Conservation (phyloP, 257 asterid genomes). For the Salvia miltiorrhiza region DNA sequence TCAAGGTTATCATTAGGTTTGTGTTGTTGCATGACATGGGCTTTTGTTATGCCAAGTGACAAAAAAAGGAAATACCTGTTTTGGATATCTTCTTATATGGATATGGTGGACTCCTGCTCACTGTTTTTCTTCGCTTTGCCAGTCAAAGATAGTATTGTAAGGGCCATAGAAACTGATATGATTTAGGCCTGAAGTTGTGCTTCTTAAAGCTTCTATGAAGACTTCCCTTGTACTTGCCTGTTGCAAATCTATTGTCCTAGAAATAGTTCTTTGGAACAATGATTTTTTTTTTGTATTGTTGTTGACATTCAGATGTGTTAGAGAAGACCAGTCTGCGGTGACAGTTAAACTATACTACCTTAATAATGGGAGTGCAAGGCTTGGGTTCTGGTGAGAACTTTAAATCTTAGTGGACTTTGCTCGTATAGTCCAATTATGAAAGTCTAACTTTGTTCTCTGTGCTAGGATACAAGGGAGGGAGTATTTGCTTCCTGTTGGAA, state of each 20-base stretch:
- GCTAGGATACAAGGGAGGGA: slow-evolving; percentile 96
- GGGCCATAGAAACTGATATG: not conserved
- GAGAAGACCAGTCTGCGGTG: slow-evolving; percentile 87
- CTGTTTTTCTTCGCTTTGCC: slow-evolving; percentile 13
- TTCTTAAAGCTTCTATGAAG: slow-evolving; percentile 8
- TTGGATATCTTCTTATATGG: not conserved
- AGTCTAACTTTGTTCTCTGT: slow-evolving; percentile 23
- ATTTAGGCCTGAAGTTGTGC: slow-evolving; percentile 1
- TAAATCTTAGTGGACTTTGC: slow-evolving; percentile 4
- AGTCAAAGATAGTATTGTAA: not conserved
- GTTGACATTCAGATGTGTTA: slow-evolving; percentile 71
- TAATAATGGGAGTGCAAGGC: slow-evolving; percentile 94
- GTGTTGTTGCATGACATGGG: not conserved
- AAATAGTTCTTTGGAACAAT: slow-evolving; percentile 8
- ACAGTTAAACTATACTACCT: slow-evolving; percentile 78
- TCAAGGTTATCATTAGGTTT: slow-evolving; percentile 7
- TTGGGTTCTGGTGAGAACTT: slow-evolving; percentile 90
- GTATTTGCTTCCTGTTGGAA: slow-evolving; percentile 90
- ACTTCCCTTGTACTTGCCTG: slow-evolving; percentile 10
- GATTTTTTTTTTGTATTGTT: not conserved
- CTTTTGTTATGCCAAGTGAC: slow-evolving; percentile 5
- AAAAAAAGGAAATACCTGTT: not conserved
- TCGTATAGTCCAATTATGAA: slow-evolving; percentile 13
- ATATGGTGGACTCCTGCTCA: not conserved
- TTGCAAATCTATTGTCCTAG: not conserved